A percentile compares a stretch with the other conserved stretches of the same genome.
phyloP scores from a whole-genome alignment of 345 rosid genomes.

The Noccaea caerulescens region DNA sequence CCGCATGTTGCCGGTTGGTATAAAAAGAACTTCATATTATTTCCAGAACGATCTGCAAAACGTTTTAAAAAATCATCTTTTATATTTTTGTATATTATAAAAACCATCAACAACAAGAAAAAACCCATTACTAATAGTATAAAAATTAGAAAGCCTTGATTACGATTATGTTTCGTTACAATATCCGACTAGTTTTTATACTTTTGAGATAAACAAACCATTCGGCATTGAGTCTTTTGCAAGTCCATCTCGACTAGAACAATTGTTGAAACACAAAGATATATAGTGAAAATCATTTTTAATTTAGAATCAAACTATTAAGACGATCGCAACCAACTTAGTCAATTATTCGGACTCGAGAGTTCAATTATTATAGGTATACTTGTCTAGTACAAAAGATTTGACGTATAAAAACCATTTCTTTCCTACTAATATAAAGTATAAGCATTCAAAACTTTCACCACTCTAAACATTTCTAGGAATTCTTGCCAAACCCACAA shows the following conservation, averaged over 20 bases:
- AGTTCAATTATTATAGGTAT: not conserved
- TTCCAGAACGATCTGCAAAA: conserved; percentile 21
- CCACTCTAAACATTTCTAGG: not conserved
- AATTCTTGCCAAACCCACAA: conserved; percentile 27
- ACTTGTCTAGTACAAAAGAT: too few relatives aligned
- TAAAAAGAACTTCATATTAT: conserved; percentile 10
- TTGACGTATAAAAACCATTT: not conserved
- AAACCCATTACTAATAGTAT: not conserved
- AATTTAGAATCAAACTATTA: not conserved
- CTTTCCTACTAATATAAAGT: not conserved
- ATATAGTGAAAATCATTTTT: not conserved
- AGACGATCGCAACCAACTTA: not conserved
- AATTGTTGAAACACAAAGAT: conserved; percentile 8
- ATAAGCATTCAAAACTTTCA: not conserved
- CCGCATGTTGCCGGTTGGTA: conserved; percentile 38
- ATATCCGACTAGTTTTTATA: not conserved
- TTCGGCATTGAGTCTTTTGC: not conserved
- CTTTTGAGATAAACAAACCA: conserved; percentile 9
- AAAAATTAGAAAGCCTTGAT: not conserved
- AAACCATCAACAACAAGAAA: not conserved
- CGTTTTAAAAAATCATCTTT: not conserved
- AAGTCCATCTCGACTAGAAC: not conserved
- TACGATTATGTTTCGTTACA: not conserved
- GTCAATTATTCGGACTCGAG: not conserved
- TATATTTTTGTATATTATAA: not conserved